Percentiles rank a stretch among this genome's conserved stretches.
These are phyloP conservation scores for Pythium folliculosum DNA, from an alignment of 352 stramenopile species.

Conservation along the genomic window DNA sequence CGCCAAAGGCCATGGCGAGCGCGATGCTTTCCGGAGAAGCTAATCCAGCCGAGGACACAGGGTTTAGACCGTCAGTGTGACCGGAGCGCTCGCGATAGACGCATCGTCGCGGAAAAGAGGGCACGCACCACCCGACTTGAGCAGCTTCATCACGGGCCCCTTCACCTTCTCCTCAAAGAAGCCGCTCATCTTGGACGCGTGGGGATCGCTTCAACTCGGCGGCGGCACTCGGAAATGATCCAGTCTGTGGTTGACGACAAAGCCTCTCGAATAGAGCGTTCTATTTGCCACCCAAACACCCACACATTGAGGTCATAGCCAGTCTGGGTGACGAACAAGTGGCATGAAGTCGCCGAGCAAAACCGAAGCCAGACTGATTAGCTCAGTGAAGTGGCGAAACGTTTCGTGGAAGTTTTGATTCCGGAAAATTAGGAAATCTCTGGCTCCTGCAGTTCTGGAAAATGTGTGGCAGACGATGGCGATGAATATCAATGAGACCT, in stretches of 20 bases:
- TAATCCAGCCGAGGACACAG: constrained; percentile 19
- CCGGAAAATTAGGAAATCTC: background rate
- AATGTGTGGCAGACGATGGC: too few relatives aligned
- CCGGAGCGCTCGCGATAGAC: too few relatives aligned
- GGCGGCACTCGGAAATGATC: background rate
- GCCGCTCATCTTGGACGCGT: constrained; percentile 21
- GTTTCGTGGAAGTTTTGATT: background rate
- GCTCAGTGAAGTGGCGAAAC: background rate
- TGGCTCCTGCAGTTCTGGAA: too few relatives aligned
- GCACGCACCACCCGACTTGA: constrained; percentile 72
- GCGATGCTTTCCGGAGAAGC: constrained; percentile 74
- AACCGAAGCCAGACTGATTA: constrained; percentile 4
- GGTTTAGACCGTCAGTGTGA: background rate
- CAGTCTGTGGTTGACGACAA: background rate
- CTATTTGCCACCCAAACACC: background rate
- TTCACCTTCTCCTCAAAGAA: constrained; percentile 81
- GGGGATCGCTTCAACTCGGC: constrained; percentile 8
- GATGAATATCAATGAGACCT: too few relatives aligned
- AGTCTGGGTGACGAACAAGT: too few relatives aligned
- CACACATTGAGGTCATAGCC: background rate
- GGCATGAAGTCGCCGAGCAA: background rate
- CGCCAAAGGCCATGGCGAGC: constrained; percentile 76
- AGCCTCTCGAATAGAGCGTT: background rate
- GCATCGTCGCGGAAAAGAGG: too few relatives aligned
- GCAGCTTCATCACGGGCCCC: constrained; percentile 62